Evolutionary conservation across 2,329 filamentous ascomycete species (phyloP), one percentile per base, ranked within the genome.

Genomic region (Fusarium abutilonis): DNA sequence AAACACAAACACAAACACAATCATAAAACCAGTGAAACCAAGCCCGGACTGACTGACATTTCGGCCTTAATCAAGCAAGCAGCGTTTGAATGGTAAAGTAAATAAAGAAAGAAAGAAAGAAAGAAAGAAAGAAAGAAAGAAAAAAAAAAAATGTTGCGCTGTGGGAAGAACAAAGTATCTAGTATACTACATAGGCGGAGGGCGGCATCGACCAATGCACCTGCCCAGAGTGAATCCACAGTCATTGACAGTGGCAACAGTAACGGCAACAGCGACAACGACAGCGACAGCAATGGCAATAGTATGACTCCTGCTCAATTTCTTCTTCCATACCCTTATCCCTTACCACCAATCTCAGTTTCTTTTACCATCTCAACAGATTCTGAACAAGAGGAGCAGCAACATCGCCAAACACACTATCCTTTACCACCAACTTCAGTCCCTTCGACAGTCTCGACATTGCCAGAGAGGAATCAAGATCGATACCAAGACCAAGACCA

Each of bases 141-240:
- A 19, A 19, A 19, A 4, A 19, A 19, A 19, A 4, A 19, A 29
- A 72, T 75, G 72, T 63, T 74, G 32, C 61, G 61, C 44, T 66
- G 64, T 41, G 42, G 67, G 17, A 68, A 60, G 48, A 66, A 64
- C 41, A 71, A 63, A 53, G 64, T 66, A n/a, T 64, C 57, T 32
- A 56, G 56, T 23, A 48, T 67, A 49, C 66, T 69, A 39, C 66
- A 64, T 50, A 71, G 60, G 48, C 63, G 62, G 52, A 61, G 63
- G 46, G 21, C 45, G 23, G 38, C 38, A 38, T 31, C 43, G 32
- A 54, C 49, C n/a, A 40, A 32, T 38, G 31, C 44, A 31, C 41
- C 49, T 43, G 53, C 44, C 14, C 17, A 39, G 3, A 23, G 11
- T 14, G 10, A 14, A n/a, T 23, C 43, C 9, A 42, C 21, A 36